Conservation (phyloP, 2,329 filamentous ascomycete species). For the Pseudogymnoascus pannorum region DNA sequence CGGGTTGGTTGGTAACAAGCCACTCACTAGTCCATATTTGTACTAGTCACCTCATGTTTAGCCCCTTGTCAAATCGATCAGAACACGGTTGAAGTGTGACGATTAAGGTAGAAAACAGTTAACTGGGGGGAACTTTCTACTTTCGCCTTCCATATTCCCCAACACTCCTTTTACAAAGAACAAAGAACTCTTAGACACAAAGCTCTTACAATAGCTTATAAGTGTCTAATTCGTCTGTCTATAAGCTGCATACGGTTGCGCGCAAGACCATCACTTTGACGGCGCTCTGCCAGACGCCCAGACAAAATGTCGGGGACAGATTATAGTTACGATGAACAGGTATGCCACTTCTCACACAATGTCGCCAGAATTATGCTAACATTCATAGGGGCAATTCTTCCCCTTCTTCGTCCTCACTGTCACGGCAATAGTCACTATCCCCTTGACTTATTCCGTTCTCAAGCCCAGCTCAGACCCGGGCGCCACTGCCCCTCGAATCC, state of each 20-base stretch:
- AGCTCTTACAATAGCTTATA: constrained; percentile 1
- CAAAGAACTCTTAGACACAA: not conserved
- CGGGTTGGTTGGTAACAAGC: not conserved
- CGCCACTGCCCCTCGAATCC: constrained; percentile 74
- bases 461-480: constrained; percentile 70
- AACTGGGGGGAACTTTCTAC: constrained; percentile 3
- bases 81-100: constrained; percentile 9
- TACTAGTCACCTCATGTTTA: not conserved
- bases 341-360: constrained; percentile 29
- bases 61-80: constrained; percentile 10
- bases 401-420: constrained; percentile 97
- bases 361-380: constrained; percentile 13
- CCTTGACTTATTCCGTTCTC: constrained; percentile 82
- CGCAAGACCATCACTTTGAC: not conserved
- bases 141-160: constrained; percentile 4
- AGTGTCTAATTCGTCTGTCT: not conserved
- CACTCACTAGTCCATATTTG: not conserved
- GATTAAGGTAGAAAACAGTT: constrained; percentile 6
- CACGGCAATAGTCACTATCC: constrained; percentile 77
- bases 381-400: constrained; percentile 80
- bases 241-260: constrained; percentile 4
- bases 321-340: constrained; percentile 97
- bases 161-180: constrained; percentile 6
- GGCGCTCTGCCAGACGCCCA: constrained; percentile 3
- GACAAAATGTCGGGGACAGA: constrained; percentile 47